Evolutionary conservation across 2,329 filamentous ascomycete species (phyloP), one percentile per base, ranked within the genome.

Genomic region (Aspergillus fijiensis): DNA sequence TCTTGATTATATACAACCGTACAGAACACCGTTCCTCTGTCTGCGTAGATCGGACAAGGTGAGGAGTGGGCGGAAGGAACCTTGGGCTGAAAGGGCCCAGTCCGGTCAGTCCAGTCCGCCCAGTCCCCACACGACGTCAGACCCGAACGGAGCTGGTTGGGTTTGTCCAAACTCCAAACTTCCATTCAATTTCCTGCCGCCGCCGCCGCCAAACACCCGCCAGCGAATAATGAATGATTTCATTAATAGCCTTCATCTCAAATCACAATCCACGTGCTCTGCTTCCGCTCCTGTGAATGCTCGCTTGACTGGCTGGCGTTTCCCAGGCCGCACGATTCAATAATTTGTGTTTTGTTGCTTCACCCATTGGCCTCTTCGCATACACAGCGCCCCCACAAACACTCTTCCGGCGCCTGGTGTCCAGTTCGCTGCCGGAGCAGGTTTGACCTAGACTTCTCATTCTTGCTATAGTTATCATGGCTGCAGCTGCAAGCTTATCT

Each of bases 71-170:
- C 53, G 53, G 53, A 35, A 55, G 42, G n/a, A 21, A 29, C 19
- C 19, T 19, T 19, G 19, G 27, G 27, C 27, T 29, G 27, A 29
- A 29, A 7, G 27, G 27, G 52, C 33, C 33, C 51, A 61, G 57
- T 63, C 64, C 62, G 9, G 27, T 29, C 27, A 29, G 27, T 23
- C 4, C 23, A 23, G 23, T 23, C 23, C 23, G 52, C 35, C 35
- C 50, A 61, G 57, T 63, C 64, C 61, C 67, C 65, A 67, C 67
- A 64, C 69, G 68, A 70, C 68, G 70, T 70, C 68, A 70, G 60
- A 35, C 33, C 14, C 33, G 33, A 29, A 29, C 27, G 27, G 27
- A 51, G 60, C 55, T 63, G 53, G 39, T 55, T 55, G 45, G 52
- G 29, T 31, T 55, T 45, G 53, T 42, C 16, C 35, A 27, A 47